Evolutionary conservation across 352 stramenopile genomes (phyloP).

Genomic region (Pythium insidiosum): DNA sequence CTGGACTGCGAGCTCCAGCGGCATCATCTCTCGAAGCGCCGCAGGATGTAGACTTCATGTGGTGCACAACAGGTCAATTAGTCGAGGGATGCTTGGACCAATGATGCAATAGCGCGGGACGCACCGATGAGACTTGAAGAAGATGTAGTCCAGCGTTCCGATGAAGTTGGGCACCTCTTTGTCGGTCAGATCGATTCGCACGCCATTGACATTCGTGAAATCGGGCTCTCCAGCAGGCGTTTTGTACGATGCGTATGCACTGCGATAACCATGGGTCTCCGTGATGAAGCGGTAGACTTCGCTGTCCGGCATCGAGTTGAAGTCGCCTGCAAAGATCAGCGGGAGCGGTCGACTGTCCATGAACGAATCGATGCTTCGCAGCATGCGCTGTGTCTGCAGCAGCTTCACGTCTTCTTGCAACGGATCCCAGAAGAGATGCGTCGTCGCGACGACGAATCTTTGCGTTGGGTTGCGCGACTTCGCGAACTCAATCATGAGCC

Average conservation of each 20-base stretch:
- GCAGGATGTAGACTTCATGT: conserved; percentile 24
- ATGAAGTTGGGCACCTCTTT: conserved; percentile 49
- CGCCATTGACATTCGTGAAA: conserved; percentile 76
- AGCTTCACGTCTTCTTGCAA: conserved; percentile 79
- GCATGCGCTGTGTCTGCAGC: conserved; percentile 52
- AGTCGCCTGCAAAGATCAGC: conserved; percentile 68
- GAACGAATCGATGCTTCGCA: conserved; percentile 36
- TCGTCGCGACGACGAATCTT: conserved; percentile 65
- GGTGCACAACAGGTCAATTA: background rate
- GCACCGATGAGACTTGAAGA: conserved; percentile 52
- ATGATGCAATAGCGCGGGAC: background rate
- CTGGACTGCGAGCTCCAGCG: conserved; percentile 41
- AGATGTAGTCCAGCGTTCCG: conserved; percentile 79
- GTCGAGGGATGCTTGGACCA: too few species aligned
- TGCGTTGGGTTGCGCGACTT: conserved; percentile 14
- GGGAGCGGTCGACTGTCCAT: conserved; percentile 12
- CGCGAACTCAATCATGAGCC: conserved; percentile 42
- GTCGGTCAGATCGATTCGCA: conserved; percentile 17
- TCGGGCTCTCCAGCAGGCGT: conserved; percentile 28
- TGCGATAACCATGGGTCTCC: conserved; percentile 24
- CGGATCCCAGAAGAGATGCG: conserved; percentile 82
- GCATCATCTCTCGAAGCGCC: conserved; percentile 70
- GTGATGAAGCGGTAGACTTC: conserved; percentile 64
- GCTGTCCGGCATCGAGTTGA: conserved; percentile 76
- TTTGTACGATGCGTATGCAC: conserved; percentile 51